These are phyloP conservation scores for Capsicum chinense DNA, from an alignment of 257 asterid genomes.

Conservation along the genomic window DNA sequence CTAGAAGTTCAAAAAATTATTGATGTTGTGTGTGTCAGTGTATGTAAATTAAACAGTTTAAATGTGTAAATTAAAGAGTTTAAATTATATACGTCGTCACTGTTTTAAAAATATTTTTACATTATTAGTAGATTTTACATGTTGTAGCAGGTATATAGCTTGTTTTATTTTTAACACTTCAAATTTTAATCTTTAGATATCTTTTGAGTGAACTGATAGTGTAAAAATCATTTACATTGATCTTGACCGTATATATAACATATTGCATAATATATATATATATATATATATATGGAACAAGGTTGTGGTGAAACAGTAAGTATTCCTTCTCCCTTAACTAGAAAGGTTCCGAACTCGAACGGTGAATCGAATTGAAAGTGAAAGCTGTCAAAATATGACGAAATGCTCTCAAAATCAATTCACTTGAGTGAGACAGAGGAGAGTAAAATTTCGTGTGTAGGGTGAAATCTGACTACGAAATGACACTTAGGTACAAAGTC, in stretches of 20 bases:
- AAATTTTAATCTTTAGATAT: background rate
- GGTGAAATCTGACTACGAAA: too few species aligned
- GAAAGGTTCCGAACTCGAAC: background rate
- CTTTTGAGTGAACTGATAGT: background rate
- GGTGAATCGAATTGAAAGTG: too few species aligned
- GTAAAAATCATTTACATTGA: background rate
- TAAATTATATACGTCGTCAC: background rate
- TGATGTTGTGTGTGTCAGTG: background rate
- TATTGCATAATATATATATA: background rate
- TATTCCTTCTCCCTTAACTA: background rate
- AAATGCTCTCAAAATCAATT: too few species aligned
- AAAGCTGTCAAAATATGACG: too few species aligned
- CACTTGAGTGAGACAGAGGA: too few species aligned
- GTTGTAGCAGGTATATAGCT: background rate
- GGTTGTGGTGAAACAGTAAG: background rate
- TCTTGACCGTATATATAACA: background rate
- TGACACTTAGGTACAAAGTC: background rate
- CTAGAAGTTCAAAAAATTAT: background rate
- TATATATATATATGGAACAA: too few species aligned
- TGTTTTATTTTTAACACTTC: background rate
- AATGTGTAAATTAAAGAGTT: background rate
- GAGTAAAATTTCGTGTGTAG: too few species aligned
- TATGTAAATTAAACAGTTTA: background rate
- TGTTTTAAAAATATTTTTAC: accelerated
- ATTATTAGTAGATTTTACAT: background rate